Conservation (phyloP, 345 rosid genomes). For the Eucalyptus brandiana region DNA sequence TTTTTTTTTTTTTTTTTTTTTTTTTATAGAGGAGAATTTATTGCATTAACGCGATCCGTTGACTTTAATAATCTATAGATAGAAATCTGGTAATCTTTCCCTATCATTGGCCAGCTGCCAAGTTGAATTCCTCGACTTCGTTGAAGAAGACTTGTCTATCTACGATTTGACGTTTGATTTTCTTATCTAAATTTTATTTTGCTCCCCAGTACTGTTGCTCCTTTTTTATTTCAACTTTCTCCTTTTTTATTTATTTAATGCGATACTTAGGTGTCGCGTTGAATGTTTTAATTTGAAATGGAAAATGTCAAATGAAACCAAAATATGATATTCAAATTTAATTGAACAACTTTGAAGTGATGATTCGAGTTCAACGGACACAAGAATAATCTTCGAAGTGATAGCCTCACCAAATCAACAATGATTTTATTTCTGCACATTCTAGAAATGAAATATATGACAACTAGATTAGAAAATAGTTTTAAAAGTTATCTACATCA, state of each 20-base stretch:
- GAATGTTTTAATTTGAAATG: neutral
- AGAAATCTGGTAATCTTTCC: neutral
- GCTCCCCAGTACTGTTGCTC: neutral
- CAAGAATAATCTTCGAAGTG: neutral
- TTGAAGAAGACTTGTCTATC: neutral
- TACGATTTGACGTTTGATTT: neutral
- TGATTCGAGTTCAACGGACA: neutral
- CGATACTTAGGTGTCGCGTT: rapidly evolving
- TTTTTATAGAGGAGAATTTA: neutral
- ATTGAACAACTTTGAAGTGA: neutral
- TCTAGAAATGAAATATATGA: neutral
- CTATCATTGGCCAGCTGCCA: neutral
- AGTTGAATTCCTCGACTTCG: neutral
- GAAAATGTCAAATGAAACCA: neutral
- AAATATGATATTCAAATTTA: neutral
- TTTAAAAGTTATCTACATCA: too few species aligned
- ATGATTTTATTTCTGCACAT: neutral
- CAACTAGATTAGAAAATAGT: neutral
- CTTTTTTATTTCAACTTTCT: neutral
- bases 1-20: too few species aligned
- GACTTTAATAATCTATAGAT: neutral
- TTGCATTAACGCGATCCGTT: neutral
- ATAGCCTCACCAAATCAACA: neutral
- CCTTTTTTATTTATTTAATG: too few species aligned
- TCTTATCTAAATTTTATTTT: neutral